phyloP scores from a whole-genome alignment of 2,329 filamentous ascomycete genomes.

The Phaeoacremonium minimum region DNA sequence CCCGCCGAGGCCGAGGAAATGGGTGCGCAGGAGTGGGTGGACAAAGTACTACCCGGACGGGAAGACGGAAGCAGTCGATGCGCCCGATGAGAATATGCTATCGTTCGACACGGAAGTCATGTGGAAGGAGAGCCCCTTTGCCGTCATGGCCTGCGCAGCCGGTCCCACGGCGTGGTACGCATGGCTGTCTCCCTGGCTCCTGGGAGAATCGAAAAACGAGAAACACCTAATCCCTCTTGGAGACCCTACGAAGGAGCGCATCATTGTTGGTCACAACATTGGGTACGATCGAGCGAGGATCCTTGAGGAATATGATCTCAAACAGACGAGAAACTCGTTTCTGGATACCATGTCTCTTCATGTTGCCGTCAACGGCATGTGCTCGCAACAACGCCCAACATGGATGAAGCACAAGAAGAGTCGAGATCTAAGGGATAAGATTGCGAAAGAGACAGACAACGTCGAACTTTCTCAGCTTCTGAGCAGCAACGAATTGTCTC shows the following conservation, averaged over 20 bases:
- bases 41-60: slow-evolving; percentile 84
- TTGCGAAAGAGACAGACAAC: slow-evolving; percentile 67
- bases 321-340: slow-evolving; percentile 80
- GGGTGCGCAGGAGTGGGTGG: slow-evolving; percentile 82
- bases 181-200: slow-evolving; percentile 93
- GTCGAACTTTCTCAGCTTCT: slow-evolving; percentile 68
- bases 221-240: slow-evolving; percentile 85
- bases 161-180: slow-evolving; percentile 92
- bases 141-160: slow-evolving; percentile 93
- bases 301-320: slow-evolving; percentile 80
- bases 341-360: slow-evolving; percentile 98
- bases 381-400: slow-evolving; percentile 88
- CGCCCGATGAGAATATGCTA: slow-evolving; percentile 75
- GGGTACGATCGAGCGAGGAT: slow-evolving; percentile 90
- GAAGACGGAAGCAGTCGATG: slow-evolving; percentile 62
- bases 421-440: slow-evolving; percentile 75
- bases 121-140: slow-evolving; percentile 89
- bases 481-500: slow-evolving; percentile 59
- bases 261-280: slow-evolving; percentile 92
- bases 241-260: slow-evolving; percentile 64
- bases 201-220: slow-evolving; percentile 74
- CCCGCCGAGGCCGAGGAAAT: slow-evolving; percentile 60
- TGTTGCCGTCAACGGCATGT: slow-evolving; percentile 98
- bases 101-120: slow-evolving; percentile 97
- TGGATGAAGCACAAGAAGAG: slow-evolving; percentile 98